Conservation (phyloP, 106 monocot genomes). For the Apostasia shenzhenica region DNA sequence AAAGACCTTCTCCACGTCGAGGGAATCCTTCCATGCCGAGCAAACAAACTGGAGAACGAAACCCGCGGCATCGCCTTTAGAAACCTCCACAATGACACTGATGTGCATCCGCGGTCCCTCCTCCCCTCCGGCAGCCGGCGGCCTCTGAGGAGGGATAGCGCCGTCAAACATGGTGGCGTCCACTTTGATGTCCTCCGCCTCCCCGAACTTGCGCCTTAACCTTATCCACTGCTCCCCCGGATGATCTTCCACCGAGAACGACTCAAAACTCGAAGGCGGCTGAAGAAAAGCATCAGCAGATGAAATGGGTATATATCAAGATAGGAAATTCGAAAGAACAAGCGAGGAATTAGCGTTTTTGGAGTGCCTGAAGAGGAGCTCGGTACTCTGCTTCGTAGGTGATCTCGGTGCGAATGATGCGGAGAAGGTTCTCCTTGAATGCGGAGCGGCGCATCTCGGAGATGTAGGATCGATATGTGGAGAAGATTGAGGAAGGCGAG, state of each 20-base stretch:
- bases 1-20: constrained; percentile 64
- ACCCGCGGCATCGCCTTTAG: constrained; percentile 22
- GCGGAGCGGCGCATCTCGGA: constrained; percentile 56
- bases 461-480: constrained; percentile 30
- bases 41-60: constrained; percentile 52
- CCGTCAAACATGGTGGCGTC: constrained; percentile 78
- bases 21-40: constrained; percentile 61
- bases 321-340: background rate
- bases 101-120: constrained; percentile 39
- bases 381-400: constrained; percentile 27
- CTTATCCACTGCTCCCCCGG: constrained; percentile 71
- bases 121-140: constrained; percentile 16
- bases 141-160: constrained; percentile 19
- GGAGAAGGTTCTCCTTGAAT: constrained; percentile 68
- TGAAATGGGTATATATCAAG: background rate
- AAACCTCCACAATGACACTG: constrained; percentile 51
- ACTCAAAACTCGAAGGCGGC: constrained; percentile 19
- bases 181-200: constrained; percentile 46
- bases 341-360: background rate
- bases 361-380: constrained; percentile 18
- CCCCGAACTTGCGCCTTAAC: constrained; percentile 18
- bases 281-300: background rate
- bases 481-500: background rate
- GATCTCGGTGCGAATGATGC: constrained; percentile 67
- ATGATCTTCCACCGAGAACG: constrained; percentile 52